Evolutionary conservation across 2,329 filamentous ascomycete genomes (phyloP).

Genomic region (Sporothrix phasma): DNA sequence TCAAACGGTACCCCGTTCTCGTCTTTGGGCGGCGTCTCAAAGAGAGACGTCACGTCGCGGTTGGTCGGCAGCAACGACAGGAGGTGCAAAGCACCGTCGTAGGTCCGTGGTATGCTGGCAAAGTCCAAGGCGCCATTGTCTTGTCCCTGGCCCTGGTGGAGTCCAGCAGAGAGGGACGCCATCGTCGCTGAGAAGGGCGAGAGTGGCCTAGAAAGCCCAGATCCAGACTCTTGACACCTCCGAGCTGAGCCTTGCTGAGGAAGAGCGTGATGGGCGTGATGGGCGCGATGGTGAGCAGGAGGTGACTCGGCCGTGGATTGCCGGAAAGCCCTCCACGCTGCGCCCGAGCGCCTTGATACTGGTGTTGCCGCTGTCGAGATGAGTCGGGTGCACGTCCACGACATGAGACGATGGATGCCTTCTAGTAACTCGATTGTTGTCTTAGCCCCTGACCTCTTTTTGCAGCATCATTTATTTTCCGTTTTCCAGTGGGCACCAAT

Average conservation of each 20-base stretch:
- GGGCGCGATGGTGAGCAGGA: neutral
- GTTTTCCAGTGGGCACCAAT: neutral
- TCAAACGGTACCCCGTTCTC: slow-evolving; percentile 33
- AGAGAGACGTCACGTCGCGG: slow-evolving; percentile 50
- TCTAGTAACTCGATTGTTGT: neutral
- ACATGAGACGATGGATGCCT: neutral
- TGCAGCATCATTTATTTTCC: no score
- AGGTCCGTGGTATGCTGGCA: slow-evolving; percentile 30
- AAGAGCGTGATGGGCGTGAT: neutral
- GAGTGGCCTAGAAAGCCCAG: neutral
- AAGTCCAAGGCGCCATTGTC: slow-evolving; percentile 9
- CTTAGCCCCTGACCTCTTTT: neutral
- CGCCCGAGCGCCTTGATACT: neutral
- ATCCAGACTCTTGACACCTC: neutral
- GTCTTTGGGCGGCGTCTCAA: slow-evolving; percentile 26
- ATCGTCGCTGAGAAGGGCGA: neutral
- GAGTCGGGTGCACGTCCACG: neutral
- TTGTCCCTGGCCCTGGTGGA: neutral
- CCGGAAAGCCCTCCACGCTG: neutral
- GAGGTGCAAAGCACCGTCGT: slow-evolving; percentile 59
- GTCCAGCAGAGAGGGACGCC: slow-evolving; percentile 6
- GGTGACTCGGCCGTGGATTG: no score
- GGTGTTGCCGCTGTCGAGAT: neutral
- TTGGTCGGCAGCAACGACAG: slow-evolving; percentile 75
- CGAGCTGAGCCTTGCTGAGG: no score